Base-by-base conservation (phyloP, 2,329 filamentous ascomycete species). In the Arthrobotrys musiformis region DNA sequence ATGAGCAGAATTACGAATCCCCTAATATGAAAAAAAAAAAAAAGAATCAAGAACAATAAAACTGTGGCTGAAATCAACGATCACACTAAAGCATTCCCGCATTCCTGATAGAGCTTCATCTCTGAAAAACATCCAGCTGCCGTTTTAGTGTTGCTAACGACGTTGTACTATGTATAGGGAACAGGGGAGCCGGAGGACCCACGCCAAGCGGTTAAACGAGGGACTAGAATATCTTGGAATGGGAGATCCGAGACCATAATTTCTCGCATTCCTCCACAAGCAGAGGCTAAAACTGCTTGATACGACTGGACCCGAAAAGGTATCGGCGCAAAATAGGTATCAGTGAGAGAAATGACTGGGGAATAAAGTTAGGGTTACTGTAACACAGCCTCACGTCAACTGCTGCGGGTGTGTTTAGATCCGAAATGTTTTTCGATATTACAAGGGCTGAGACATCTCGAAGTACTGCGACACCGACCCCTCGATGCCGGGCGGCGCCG, bases 351-450 rank as follows among this genome's bases (percentile, higher is more conserved):
- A 54, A 33, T 30, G 13, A 19, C 30, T 24, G 52, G 52, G 48
- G 48, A 54, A 33, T 6, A 11, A 22, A 19, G 9, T n/a, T 56
- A 37, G 50, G 54, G 33, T 19, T 37, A 37, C 9, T 40, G 33
- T 58, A 33, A 58, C 54, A 58, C 54, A 40, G 33, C 54, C 54
- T 58, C 54, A n/a, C 40, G 33, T 26, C 26, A 30, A 40, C n/a
- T 6, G 22, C 19, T 40, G 54, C 30, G 30, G 54, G 30, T 58
- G 54, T 37, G 54, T 58, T 58, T 19, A 58, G 54, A 58, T 58
- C 54, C 54, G 54, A 58, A 58, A 58, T 58, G 54, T 58, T 40
- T 33, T 40, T 58, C 54, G 54, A 58, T 58, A 58, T 58, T 33
- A 58, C 54, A 58, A 58, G 54, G 54, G 54, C 54, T 58, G 54